Percentiles rank a stretch among this genome's conserved stretches.
Conservation (phyloP, 192 early-diverging fungal species). For the Backusella parvicylindrica region DNA sequence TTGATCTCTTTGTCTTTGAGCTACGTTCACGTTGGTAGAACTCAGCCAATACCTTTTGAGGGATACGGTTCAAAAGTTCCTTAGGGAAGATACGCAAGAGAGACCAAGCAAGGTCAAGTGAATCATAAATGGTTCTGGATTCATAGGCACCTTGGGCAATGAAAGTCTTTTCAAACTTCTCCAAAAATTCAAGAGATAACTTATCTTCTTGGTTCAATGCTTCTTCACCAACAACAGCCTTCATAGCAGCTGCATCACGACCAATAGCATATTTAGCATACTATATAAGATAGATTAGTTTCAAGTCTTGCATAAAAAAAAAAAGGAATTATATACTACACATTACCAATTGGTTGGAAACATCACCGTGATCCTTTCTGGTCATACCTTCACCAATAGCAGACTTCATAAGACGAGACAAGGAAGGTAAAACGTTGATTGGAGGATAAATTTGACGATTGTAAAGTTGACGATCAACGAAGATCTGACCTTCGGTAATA, state of each 20-base stretch:
- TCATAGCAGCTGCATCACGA: slow-evolving; percentile 98
- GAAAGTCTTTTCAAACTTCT: slow-evolving; percentile 98
- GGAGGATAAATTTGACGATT: slow-evolving; percentile 99
- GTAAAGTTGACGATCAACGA: slow-evolving; percentile 96
- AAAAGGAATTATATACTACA: not conserved
- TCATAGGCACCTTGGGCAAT: slow-evolving; percentile 97
- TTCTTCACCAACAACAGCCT: slow-evolving; percentile 99
- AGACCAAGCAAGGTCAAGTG: slow-evolving; percentile 95
- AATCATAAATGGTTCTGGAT: slow-evolving; percentile 95
- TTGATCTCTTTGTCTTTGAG: slow-evolving; percentile 37
- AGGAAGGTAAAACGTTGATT: slow-evolving; percentile 97
- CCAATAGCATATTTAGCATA: slow-evolving; percentile 99
- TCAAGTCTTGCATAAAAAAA: not conserved
- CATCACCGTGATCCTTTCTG: slow-evolving; percentile 97
- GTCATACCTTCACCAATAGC: slow-evolving; percentile 98
- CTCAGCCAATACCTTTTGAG: slow-evolving; percentile 91
- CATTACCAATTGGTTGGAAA: slow-evolving; percentile 92
- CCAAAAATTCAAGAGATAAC: slow-evolving; percentile 94
- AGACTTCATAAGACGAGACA: slow-evolving; percentile 99
- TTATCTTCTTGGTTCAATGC: slow-evolving; percentile 98
- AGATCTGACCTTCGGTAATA: slow-evolving; percentile 99
- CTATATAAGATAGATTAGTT: slow-evolving; percentile 14
- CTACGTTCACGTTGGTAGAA: slow-evolving; percentile 86
- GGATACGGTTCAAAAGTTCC: slow-evolving; percentile 99
- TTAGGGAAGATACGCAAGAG: slow-evolving; percentile 99